These are phyloP conservation scores for Turnera subulata DNA, from an alignment of 345 rosid genomes.

Conservation along the genomic window DNA sequence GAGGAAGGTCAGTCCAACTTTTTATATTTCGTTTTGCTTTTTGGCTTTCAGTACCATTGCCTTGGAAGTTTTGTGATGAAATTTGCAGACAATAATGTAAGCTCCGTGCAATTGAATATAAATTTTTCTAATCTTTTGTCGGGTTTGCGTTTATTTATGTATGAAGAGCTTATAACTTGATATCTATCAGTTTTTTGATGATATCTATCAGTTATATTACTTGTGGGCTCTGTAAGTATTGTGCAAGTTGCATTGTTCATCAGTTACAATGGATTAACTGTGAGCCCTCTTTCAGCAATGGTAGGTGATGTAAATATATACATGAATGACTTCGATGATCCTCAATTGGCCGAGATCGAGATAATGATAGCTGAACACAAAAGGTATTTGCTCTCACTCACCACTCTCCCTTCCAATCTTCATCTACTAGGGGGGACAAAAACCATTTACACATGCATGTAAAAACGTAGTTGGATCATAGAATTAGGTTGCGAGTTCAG, in stretches of 20 bases:
- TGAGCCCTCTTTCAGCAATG: constrained; percentile 52
- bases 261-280: not conserved
- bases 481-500: too few species aligned
- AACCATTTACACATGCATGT: too few species aligned
- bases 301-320: constrained; percentile 89
- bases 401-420: not conserved
- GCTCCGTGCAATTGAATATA: too few species aligned
- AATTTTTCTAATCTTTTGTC: not conserved
- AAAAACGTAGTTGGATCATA: too few species aligned
- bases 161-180: too few species aligned
- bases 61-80: too few species aligned
- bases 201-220: too few species aligned
- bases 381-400: constrained; percentile 42
- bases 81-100: too few species aligned
- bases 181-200: too few species aligned
- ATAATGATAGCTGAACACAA: constrained; percentile 87
- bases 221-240: not conserved
- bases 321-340: constrained; percentile 88
- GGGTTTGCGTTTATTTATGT: not conserved
- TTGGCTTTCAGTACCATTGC: not conserved
- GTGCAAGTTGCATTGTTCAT: not conserved
- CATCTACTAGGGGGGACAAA: too few species aligned
- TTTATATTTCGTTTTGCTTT: not conserved
- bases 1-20: constrained; percentile 51
- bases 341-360: constrained; percentile 73